Evolutionary conservation across 305 asterid species (phyloP), one percentile per base, ranked within the genome.

Genomic region (Solanum chacoense): DNA sequence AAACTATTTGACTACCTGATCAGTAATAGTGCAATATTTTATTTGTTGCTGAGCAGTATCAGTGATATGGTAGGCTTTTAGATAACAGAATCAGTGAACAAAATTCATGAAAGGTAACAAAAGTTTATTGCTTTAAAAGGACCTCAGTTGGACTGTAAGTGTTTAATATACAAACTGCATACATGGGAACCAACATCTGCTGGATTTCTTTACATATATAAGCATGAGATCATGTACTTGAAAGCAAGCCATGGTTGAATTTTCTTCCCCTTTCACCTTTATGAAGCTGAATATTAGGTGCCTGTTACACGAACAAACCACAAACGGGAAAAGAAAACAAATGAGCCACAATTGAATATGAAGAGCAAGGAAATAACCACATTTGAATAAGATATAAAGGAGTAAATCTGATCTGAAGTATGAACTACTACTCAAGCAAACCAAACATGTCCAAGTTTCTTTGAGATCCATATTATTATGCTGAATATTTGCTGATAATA

Each of bases 301-400:
- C 91, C 91, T 90, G 91, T 71, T 45, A 37, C 85, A 63, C 29
- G 88, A 37, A 35, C 38, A 81, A 36, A 63, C 20, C 22, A 73
- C 14, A 26, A 11, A 22, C 2, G 1, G 35, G 81, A 37, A 50
- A 84, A 31, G 31, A 38, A 37, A 55, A 38, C 12, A 36, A 71
- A 38, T 55, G 11, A 85, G 20, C 0, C 71, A 0, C 28, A 1
- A 80, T 0, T 40, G 28, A 31, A 59, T 11, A 28, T 71, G 18
- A 77, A 59, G 81, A 85, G 7, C 37, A 22, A 85, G 20, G 67
- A 79, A 38, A 26, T 9, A 79, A 42, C 7, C 71, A 81, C 71
- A 16, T 42, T 80, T 6, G 9, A 40, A 37, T 4, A 9, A n/a
- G 13, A 14, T 26, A 26, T 32, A 79, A 79, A 40, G 85, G 14